Evolutionary conservation across 768 basidiomycete genomes (phyloP).

Genomic region (Boletus patriciae): DNA sequence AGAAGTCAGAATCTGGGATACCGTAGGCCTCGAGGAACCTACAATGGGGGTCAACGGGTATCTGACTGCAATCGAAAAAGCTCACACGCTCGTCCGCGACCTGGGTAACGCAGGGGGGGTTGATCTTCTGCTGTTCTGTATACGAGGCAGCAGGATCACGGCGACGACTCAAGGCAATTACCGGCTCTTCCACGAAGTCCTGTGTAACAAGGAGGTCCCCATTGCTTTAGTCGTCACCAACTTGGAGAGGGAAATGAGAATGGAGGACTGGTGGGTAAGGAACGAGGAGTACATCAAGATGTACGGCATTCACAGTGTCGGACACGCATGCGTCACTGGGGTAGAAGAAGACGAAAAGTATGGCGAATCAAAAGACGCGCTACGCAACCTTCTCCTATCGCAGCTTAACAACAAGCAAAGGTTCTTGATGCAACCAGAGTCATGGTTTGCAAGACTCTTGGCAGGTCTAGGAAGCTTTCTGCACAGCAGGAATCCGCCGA

Average conservation of each 20-base stretch:
- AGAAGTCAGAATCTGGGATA: slow-evolving; percentile 30
- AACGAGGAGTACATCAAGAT: slow-evolving; percentile 26
- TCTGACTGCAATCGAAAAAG: slow-evolving; percentile 31
- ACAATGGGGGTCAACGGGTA: slow-evolving; percentile 30
- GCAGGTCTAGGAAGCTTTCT: slow-evolving; percentile 22
- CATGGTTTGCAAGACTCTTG: slow-evolving; percentile 26
- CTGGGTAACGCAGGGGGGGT: slow-evolving; percentile 28
- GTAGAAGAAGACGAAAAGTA: slow-evolving; percentile 37
- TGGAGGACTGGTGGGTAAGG: slow-evolving; percentile 39
- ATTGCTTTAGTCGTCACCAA: slow-evolving; percentile 42
- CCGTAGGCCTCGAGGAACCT: slow-evolving; percentile 33
- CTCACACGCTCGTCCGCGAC: slow-evolving; percentile 25
- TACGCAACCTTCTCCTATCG: slow-evolving; percentile 22
- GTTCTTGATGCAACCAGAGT: slow-evolving; percentile 27
- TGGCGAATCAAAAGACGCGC: slow-evolving; percentile 30
- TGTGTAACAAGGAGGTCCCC: slow-evolving; percentile 41
- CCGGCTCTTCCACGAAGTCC: slow-evolving; percentile 39
- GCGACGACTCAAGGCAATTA: slow-evolving; percentile 38
- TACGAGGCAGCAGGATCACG: slow-evolving; percentile 36
- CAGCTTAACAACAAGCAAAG: slow-evolving; percentile 11
- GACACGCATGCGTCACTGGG: slow-evolving; percentile 45
- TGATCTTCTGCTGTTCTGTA: slow-evolving; percentile 40
- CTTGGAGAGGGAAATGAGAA: slow-evolving; percentile 36
- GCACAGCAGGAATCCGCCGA: slow-evolving; percentile 22
- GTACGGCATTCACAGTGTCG: slow-evolving; percentile 31